Evolutionary conservation across 768 basidiomycete species (phyloP), one percentile per base, ranked within the genome.

Genomic region (Tephrocybe sp.): DNA sequence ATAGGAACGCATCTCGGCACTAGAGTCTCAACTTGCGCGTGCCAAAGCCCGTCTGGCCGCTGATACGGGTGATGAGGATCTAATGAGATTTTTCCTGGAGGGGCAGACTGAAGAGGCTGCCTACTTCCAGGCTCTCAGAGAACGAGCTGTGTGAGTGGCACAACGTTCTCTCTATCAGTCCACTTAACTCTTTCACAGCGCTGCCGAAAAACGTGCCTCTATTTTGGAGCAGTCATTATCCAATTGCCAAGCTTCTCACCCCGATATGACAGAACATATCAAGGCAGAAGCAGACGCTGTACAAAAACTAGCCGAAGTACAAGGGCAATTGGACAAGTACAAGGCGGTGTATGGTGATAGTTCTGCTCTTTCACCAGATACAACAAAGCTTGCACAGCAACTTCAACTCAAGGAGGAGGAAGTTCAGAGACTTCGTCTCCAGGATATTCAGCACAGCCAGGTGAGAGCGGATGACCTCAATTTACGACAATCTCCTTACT

Each of bases 21-120:
- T 96, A 20, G 72, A 82, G 54, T 86, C 86, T 1, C 92, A 98
- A 65, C 70, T 88, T 10, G 75, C 72, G 36, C 77, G 93, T 19
- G 73, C 87, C 55, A 90, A 87, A 65, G 77, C 86, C 13, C 79
- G 80, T 26, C 71, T 95, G n/a, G 92, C 89, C 16, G 90, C 91
- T 0, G 69, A 83, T 22, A 73, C 79, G 1, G 83, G 85, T 5
- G 77, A 87, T 19, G 81, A 83, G 53, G 87, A 92, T 43, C 72
- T 92, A 31, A 74, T 94, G 66, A 68, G 69, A 4, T 91, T 92
- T 64, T 77, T 95, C 56, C 70, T 84, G 47, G 73, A 73, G 39
- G 81, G 77, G 16, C 73, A 78, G 39, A 69, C 76, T 5, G 79
- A 82, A 14, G 77, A 83, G 49, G 61, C 65, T 1, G 67, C 72